phyloP scores from a whole-genome alignment of 2,329 filamentous ascomycete species.

The Alternaria infectoria region DNA sequence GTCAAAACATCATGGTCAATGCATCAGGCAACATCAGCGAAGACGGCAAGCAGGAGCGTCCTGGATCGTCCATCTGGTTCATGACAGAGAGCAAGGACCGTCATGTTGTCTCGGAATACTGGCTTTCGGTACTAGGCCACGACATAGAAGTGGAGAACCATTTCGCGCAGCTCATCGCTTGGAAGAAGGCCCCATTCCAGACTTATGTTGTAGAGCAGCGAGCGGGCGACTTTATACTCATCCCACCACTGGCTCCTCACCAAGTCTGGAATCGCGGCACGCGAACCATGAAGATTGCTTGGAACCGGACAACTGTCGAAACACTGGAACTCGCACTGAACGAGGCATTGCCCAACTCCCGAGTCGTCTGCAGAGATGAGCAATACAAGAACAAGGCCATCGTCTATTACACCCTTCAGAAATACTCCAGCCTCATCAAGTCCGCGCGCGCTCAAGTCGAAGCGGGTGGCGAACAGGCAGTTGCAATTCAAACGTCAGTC shows the following conservation, averaged over 20 bases:
- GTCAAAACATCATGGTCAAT: constrained; percentile 98
- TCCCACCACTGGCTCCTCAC: constrained; percentile 91
- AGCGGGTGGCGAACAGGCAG: constrained; percentile 45
- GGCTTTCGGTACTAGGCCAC: constrained; percentile 88
- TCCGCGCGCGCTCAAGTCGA: constrained; percentile 65
- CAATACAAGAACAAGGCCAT: constrained; percentile 99
- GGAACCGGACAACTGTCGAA: constrained; percentile 94
- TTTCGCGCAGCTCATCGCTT: constrained; percentile 93
- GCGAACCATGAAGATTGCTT: constrained; percentile 94
- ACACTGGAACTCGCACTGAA: constrained; percentile 84
- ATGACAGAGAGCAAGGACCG: constrained; percentile 98
- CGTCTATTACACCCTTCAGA: constrained; percentile 82
- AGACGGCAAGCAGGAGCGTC: constrained; percentile 72
- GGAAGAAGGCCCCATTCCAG: constrained; percentile 92
- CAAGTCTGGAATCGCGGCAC: constrained; percentile 99
- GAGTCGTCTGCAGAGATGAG: constrained; percentile 93
- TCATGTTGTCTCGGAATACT: constrained; percentile 89
- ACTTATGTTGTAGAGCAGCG: constrained; percentile 93
- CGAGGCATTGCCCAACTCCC: constrained; percentile 86
- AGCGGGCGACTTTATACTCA: constrained; percentile 88
- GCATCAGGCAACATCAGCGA: constrained; percentile 70
- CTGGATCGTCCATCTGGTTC: constrained; percentile 95
- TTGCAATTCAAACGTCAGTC: constrained; percentile 46
- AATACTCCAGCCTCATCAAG: constrained; percentile 70
- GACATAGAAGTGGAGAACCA: constrained; percentile 97